Base-by-base conservation (phyloP, 2,329 filamentous ascomycete species). In the Balansia obtecta region DNA sequence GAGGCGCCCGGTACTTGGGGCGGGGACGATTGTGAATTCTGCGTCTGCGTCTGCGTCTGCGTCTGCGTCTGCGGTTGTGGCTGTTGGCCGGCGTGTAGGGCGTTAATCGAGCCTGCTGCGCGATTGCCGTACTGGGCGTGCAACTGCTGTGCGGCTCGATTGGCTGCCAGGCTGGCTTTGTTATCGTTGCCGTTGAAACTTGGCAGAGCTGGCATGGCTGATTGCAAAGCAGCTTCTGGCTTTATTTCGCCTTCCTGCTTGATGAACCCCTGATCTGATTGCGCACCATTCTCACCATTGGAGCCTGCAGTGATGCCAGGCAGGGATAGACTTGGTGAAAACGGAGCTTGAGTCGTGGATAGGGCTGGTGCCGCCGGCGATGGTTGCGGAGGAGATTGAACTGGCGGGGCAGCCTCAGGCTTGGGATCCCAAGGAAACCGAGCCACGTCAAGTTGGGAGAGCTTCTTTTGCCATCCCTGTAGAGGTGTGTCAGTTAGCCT, bases 341-440 rank as follows among this genome's bases (percentile, higher is more conserved):
- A 66, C 46, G 63, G 62, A 48, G 61, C 56, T 54, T 66, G 63
- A 7, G 60, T 54, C n/a, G 49, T 51, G 49, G 46, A 16, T 42
- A 48, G 52, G 55, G 52, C 37, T 60, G 27, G 27, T 27, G 59
- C 38, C 54, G 48, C 52, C 27, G 58, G 50, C 30, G 60, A 48
- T 42, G 53, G 43, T 32, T 57, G 53, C 43, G 61, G 51, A 22
- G 57, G 54, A 58, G 64, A 46, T 61, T 69, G 63, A 65, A 61
- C 54, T 55, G 62, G 57, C 20, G 61, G 56, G 15, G 63, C 56
- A n/a, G 79, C 77, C 48, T 86, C 83, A 46, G 85, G 84, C 63
- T 86, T 83, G 42, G 93, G 91, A 64, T 98, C 93, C 93, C 93
- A 98, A 11, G 93, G 91, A 65, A 97, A 96, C 51, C 80, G 74